Evolutionary conservation across 306 rosid species (phyloP).

Genomic region (Astragalus glycyphyllos): DNA sequence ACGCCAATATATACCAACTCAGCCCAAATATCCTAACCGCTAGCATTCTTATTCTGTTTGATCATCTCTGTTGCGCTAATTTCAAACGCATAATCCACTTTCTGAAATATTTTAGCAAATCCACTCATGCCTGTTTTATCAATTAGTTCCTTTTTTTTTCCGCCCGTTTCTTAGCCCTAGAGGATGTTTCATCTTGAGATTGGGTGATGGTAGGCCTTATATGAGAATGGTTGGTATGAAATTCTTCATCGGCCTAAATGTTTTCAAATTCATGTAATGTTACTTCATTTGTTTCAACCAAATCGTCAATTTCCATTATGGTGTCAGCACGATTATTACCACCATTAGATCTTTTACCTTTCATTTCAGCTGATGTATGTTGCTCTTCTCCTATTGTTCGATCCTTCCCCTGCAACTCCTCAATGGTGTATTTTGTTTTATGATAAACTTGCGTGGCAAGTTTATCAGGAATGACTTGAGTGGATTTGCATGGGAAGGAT

Average conservation of each 20-base stretch:
- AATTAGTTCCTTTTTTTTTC: too few species aligned
- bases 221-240: not conserved
- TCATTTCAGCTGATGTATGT: not conserved
- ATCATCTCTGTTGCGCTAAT: not conserved
- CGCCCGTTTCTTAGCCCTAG: not conserved
- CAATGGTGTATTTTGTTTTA: not conserved
- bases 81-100: not conserved
- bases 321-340: not conserved
- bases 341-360: not conserved
- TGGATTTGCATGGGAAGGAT: conserved; percentile 5
- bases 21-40: not conserved
- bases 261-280: not conserved
- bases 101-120: not conserved
- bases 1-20: not conserved
- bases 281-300: not conserved
- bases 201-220: not conserved
- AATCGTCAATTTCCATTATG: conserved; percentile 3
- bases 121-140: not conserved
- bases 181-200: not conserved
- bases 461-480: too few species aligned
- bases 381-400: not conserved
- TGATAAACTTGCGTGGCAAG: conserved; percentile 11
- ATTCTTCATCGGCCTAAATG: not conserved
- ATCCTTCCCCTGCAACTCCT: not conserved
- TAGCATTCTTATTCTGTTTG: not conserved